Base-by-base conservation (phyloP, 805 yeast species). In the Kazachstania viticola region DNA sequence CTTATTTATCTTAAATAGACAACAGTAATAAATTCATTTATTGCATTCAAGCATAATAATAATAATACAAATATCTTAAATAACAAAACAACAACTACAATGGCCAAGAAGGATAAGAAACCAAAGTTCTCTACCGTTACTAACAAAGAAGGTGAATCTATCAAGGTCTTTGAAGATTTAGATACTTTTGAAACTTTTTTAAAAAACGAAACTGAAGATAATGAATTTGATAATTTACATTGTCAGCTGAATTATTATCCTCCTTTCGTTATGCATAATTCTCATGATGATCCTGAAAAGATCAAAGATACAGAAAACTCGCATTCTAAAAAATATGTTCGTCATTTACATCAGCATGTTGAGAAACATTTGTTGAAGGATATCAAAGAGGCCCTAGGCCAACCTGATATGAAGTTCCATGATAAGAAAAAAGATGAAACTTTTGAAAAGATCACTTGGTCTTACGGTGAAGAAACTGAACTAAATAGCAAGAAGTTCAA, bases 271-370 rank as follows among this genome's bases (percentile, higher is more conserved):
- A 42, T 77, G 54, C 70, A 70, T 43, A 79, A 72, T 36, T 68
- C 76, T 36, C 83, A 75, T 42, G 73, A 75, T 34, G 75, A 79
- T 48, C 73, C 74, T 37, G 85, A 79, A 29, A 78, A 75, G 51
- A 70, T 79, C 38, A 77, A 78, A 52, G 78, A 79, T 25, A 72
- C 80, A 28, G 75, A 71, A 64, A 79, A 78, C 55, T 74, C 78
- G 34, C 73, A 79, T 51, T 73, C 76, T 39, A 71, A 73, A 47
- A 78, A 79, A 56, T 79, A 77, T 49, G 74, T 72, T 37, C 67
- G 91, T 52, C 79, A 78, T 52, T 64, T 79, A 54, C 80, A 75
- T 46, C 91, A 79, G 56, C 91, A 79, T 46, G 64, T 79, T 34
- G 71, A 75, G 47, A 76, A 76, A 46, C 88, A 79, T 54, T 60